Evolutionary conservation across 352 stramenopile species (phyloP).

Genomic region (Globisporangium canariense): DNA sequence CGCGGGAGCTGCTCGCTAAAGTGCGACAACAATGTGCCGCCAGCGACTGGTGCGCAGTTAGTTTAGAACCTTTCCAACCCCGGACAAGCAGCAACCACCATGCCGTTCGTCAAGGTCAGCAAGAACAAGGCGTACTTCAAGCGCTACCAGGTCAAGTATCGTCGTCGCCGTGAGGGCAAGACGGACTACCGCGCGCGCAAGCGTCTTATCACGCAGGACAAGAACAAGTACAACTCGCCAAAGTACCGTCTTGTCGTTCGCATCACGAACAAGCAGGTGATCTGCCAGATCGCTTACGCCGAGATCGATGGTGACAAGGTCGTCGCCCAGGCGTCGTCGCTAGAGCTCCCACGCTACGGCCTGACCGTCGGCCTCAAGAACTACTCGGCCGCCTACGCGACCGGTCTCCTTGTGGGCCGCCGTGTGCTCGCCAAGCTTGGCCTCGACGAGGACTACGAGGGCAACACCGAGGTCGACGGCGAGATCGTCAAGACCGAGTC

Average conservation of each 20-base stretch:
- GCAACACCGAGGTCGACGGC: slow-evolving; percentile 95
- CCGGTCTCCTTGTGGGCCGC: slow-evolving; percentile 92
- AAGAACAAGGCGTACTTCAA: slow-evolving; percentile 99
- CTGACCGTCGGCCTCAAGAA: slow-evolving; percentile 98
- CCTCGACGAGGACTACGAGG: slow-evolving; percentile 97
- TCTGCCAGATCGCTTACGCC: slow-evolving; percentile 98
- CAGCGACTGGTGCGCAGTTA: slow-evolving; percentile 16
- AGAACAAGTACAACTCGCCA: slow-evolving; percentile 99
- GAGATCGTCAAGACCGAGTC: slow-evolving; percentile 94
- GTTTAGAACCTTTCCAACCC: slow-evolving; percentile 69
- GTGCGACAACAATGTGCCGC: neutral
- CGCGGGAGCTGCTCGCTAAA: neutral
- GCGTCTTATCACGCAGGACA: slow-evolving; percentile 97
- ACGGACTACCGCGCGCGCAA: slow-evolving; percentile 99
- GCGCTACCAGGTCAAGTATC: slow-evolving; percentile 99
- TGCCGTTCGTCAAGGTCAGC: slow-evolving; percentile 97
- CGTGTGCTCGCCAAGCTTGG: slow-evolving; percentile 97
- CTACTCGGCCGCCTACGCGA: slow-evolving; percentile 99
- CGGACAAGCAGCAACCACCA: slow-evolving; percentile 36
- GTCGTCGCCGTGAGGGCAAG: slow-evolving; percentile 97
- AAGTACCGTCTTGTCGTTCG: slow-evolving; percentile 97
- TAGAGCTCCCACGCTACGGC: slow-evolving; percentile 97
- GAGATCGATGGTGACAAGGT: slow-evolving; percentile 99
- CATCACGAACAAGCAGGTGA: slow-evolving; percentile 96
- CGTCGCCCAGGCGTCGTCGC: slow-evolving; percentile 91